A percentile compares a stretch with the other conserved stretches of the same genome.
Evolutionary conservation across 768 basidiomycete genomes (phyloP).

Genomic region (Leccinellum albellum): DNA sequence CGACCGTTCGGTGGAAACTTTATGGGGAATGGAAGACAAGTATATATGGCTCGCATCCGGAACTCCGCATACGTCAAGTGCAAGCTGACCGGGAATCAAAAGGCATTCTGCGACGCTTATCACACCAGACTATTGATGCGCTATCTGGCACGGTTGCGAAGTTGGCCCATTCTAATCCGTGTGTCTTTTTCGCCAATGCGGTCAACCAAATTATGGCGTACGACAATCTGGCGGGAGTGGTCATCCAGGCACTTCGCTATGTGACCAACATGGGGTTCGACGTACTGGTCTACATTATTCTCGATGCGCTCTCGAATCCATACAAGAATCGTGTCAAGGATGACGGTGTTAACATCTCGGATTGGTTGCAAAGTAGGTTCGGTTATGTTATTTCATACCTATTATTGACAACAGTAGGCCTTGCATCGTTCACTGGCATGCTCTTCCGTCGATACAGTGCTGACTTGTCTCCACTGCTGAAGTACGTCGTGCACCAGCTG

Average conservation of each 20-base stretch:
- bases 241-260: conserved; percentile 85
- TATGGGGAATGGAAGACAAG: conserved; percentile 93
- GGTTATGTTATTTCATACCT: conserved; percentile 1
- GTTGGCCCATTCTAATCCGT: conserved; percentile 90
- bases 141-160: conserved; percentile 89
- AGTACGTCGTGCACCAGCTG: conserved; percentile 89
- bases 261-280: conserved; percentile 94
- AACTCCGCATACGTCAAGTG: conserved; percentile 72
- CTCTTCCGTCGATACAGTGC: conserved; percentile 84
- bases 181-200: conserved; percentile 83
- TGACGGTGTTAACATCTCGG: conserved; percentile 85
- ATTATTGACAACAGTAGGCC: conserved; percentile 47
- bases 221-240: conserved; percentile 85
- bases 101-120: conserved; percentile 81
- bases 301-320: conserved; percentile 85
- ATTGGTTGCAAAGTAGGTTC: conserved; percentile 87
- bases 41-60: conserved; percentile 70
- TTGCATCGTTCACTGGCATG: conserved; percentile 91
- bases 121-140: conserved; percentile 77
- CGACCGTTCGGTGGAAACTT: conserved; percentile 78
- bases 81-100: conserved; percentile 89
- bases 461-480: conserved; percentile 78
- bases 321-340: conserved; percentile 80
- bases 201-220: conserved; percentile 96
- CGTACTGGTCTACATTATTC: conserved; percentile 80